phyloP scores from a whole-genome alignment of 306 rosid genomes.

The Glycyrrhiza uralensis region DNA sequence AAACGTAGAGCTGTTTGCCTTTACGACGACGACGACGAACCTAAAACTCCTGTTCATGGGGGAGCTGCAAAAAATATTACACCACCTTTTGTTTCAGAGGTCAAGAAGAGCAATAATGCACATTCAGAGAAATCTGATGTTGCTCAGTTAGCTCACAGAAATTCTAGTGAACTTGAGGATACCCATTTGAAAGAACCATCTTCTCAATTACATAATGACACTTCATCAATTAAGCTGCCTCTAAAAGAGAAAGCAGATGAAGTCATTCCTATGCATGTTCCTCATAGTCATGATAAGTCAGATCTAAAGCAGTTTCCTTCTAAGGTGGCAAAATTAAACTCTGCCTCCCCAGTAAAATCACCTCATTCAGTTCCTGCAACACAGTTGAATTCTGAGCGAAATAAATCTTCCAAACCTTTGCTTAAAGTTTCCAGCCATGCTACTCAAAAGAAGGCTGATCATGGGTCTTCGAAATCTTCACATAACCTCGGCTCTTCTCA shows the following conservation, averaged over 20 bases:
- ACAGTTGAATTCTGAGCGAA: conserved; percentile 49
- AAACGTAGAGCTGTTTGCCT: conserved; percentile 89
- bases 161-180: conserved; percentile 41
- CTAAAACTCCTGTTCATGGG: conserved; percentile 93
- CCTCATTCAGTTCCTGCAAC: conserved; percentile 43
- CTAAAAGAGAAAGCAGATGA: conserved; percentile 45
- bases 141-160: conserved; percentile 37
- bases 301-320: conserved; percentile 44
- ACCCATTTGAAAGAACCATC: conserved; percentile 45
- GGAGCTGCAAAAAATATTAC: conserved; percentile 59
- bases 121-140: conserved; percentile 36
- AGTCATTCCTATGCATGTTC: conserved; percentile 22
- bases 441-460: conserved; percentile 51
- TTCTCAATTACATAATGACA: conserved; percentile 36
- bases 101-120: conserved; percentile 43
- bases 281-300: conserved; percentile 49
- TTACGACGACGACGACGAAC: conserved; percentile 60
- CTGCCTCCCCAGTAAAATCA: conserved; percentile 63
- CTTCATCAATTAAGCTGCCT: conserved; percentile 38
- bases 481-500: conserved; percentile 47
- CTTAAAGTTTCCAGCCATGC: conserved; percentile 42
- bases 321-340: conserved; percentile 48
- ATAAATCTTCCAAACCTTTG: conserved; percentile 49
- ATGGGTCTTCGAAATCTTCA: conserved; percentile 46
- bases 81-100: conserved; percentile 48